phyloP scores from a whole-genome alignment of 1,284 basidiomycete genomes.

The Phenoliferia sp. region DNA sequence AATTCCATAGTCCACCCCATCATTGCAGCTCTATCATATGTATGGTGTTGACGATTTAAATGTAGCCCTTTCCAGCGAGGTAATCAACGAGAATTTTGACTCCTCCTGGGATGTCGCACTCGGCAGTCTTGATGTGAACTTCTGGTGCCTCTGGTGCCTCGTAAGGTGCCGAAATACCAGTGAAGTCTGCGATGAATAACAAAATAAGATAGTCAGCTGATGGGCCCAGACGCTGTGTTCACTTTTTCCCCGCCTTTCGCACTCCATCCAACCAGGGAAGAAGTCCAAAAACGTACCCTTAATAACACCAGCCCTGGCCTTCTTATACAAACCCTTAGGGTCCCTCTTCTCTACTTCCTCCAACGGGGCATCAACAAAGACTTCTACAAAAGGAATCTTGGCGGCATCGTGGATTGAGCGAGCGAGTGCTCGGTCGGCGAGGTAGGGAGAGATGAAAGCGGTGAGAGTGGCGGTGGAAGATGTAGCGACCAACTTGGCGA shows the following conservation, averaged over 20 bases:
- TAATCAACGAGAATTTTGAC: conserved; percentile 80
- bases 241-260: too few relatives aligned
- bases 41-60: not conserved
- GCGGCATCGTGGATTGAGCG: conserved; percentile 70
- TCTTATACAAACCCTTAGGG: conserved; percentile 97
- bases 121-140: conserved; percentile 86
- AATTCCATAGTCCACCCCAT: too few relatives aligned
- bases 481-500: conserved; percentile 89
- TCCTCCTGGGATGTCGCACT: conserved; percentile 70
- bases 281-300: conserved; percentile 58
- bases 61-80: conserved; percentile 53
- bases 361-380: conserved; percentile 90
- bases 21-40: too few relatives aligned
- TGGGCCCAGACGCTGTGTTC: too few relatives aligned
- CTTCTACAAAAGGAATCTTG: conserved; percentile 81
- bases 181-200: conserved; percentile 67
- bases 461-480: conserved; percentile 81
- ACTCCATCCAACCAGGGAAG: not conserved
- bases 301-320: conserved; percentile 91
- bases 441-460: conserved; percentile 96
- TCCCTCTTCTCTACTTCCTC: conserved; percentile 84
- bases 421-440: conserved; percentile 76
- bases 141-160: conserved; percentile 83
- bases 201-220: too few relatives aligned
- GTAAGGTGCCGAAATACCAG: conserved; percentile 95